Evolutionary conservation across 2,329 filamentous ascomycete genomes (phyloP), one percentile per base, ranked within the genome.

Genomic region (Sporothrix protearum): DNA sequence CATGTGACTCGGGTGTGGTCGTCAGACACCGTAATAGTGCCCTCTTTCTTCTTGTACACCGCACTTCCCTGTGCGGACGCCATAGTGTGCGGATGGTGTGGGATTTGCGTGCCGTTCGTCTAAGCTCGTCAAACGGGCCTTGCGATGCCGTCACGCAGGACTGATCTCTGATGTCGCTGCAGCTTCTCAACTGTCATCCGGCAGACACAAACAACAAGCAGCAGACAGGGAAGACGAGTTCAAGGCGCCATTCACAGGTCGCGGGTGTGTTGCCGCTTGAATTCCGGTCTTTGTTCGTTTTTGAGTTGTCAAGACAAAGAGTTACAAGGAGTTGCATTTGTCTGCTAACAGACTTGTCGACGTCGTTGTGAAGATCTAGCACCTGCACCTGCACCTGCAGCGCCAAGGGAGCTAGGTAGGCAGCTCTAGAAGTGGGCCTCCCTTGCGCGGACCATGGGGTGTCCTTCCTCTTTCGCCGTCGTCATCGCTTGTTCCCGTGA

Each of bases 21-120:
- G 71, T 86, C 83, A 19, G 92, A 89, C 76, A 98, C 85, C 33
- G 89, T 88, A 77, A 99, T 83, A 73, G 88, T 88, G 79, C 96
- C 96, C 84, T 98, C 92, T 81, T 97, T 96, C 85, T 98, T 99
- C 83, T 97, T 98, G 86, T 96, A 98, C 72, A 90, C 85, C 69
- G 91, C 90, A 74, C 87, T 88, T 73, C 90, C 92, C 76, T 84
- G 86, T 69, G 88, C 88, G 74, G 85, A 80, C 36, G 86, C 82
- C 88, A 91, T 90, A 49, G 12, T 47, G 53, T 55, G 19, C 42
- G 19, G 42, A 8, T 12, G n/a, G 9, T 1, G 28, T 9, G 45
- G 45, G 64, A 45, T 33, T 42, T 22, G 10, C 59, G 57, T 42
- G 59, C 14, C 12, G 61, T 30, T 49, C 25, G 22, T 66, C 14